Percentiles rank a stretch among this genome's conserved stretches.
Conservation (phyloP, 768 basidiomycete species). For the Psilocybe cyanescens region DNA sequence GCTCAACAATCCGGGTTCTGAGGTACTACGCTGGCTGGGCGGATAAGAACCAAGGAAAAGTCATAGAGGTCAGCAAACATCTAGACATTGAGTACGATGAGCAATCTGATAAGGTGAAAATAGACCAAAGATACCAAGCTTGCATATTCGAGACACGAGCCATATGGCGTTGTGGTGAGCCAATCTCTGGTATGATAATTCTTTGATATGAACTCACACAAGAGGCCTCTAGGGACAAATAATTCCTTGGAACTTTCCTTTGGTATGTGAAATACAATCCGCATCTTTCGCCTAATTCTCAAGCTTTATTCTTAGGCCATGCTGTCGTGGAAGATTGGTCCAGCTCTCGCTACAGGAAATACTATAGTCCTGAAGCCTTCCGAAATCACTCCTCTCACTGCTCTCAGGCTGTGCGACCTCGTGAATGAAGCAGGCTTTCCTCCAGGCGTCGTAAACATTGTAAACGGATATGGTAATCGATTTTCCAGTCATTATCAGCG, state of each 20-base stretch:
- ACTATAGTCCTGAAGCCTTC: constrained; percentile 78
- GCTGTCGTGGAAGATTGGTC: constrained; percentile 71
- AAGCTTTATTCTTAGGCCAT: constrained; percentile 35
- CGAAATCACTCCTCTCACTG: constrained; percentile 73
- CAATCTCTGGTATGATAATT: not conserved
- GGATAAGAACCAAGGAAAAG: constrained; percentile 79
- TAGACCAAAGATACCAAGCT: constrained; percentile 60
- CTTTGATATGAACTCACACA: not conserved
- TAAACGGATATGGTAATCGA: constrained; percentile 61
- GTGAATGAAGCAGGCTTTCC: constrained; percentile 76
- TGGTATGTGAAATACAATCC: constrained; percentile 16
- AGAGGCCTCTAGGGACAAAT: constrained; percentile 43
- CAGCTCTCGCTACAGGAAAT: constrained; percentile 81
- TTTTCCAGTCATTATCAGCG: not conserved
- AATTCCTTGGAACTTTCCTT: constrained; percentile 65
- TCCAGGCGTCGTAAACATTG: constrained; percentile 72
- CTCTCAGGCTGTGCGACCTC: constrained; percentile 53
- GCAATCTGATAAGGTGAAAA: not conserved
- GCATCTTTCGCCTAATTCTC: not conserved
- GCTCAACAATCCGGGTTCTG: constrained; percentile 47
- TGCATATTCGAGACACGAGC: constrained; percentile 72
- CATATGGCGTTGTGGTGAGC: constrained; percentile 51
- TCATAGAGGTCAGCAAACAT: constrained; percentile 52
- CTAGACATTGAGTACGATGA: not conserved
- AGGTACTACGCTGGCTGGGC: constrained; percentile 90